Conservation (phyloP, 2,329 filamentous ascomycete genomes). For the Cladosporium austrohemisphaericum region DNA sequence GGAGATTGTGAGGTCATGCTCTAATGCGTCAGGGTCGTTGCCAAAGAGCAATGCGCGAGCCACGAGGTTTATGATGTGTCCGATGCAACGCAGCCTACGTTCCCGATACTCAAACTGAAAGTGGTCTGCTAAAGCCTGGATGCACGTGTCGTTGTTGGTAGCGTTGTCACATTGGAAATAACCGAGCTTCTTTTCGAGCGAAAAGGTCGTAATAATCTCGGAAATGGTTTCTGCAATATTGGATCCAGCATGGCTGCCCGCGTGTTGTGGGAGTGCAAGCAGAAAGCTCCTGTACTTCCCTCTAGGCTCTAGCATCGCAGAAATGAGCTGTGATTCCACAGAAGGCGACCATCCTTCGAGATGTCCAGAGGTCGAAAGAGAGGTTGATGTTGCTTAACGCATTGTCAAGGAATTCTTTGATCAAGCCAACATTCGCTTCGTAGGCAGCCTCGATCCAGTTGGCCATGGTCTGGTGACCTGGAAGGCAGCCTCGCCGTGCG, state of each 20-base stretch:
- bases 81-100: constrained; percentile 15
- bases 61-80: constrained; percentile 20
- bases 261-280: constrained; percentile 15
- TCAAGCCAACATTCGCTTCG: constrained; percentile 7
- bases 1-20: not conserved
- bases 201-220: not conserved
- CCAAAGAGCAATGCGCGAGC: constrained; percentile 4
- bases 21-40: not conserved
- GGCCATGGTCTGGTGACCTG: not conserved
- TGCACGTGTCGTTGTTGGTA: constrained; percentile 17
- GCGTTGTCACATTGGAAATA: constrained; percentile 22
- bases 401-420: constrained; percentile 2
- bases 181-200: constrained; percentile 12
- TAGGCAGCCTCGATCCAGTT: not conserved
- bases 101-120: constrained; percentile 11
- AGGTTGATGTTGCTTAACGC: constrained; percentile 15
- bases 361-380: constrained; percentile 24
- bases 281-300: constrained; percentile 15
- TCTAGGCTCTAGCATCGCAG: constrained; percentile 14
- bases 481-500: not conserved
- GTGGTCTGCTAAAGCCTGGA: constrained; percentile 10
- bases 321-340: constrained; percentile 19
- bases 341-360: constrained; percentile 17
- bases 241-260: constrained; percentile 15
- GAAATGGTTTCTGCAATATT: constrained; percentile 12